A percentile compares a stretch with the other conserved stretches of the same genome.
Evolutionary conservation across 1,284 basidiomycete genomes (phyloP).

Genomic region (Irpex sp.): DNA sequence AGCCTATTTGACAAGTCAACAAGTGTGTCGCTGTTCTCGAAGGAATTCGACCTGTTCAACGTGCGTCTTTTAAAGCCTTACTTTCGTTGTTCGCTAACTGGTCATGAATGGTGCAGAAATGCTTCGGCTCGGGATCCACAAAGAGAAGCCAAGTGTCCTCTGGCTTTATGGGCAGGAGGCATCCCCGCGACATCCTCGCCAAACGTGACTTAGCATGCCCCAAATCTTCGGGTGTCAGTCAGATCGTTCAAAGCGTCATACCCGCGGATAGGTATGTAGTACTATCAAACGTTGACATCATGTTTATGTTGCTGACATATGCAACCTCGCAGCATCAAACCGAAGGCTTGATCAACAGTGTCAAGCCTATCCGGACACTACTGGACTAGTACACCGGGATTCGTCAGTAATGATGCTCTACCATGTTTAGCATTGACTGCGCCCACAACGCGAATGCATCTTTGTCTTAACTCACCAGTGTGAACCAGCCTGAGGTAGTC

Average conservation of each 20-base stretch:
- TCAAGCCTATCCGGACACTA: too few relatives aligned
- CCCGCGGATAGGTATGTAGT: not conserved
- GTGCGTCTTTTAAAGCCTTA: not conserved
- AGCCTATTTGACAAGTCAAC: constrained; percentile 22
- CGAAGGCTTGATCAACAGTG: not conserved
- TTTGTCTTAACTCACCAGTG: too few relatives aligned
- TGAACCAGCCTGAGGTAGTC: too few relatives aligned
- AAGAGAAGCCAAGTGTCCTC: not conserved
- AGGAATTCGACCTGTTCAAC: constrained; percentile 26
- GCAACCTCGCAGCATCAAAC: not conserved
- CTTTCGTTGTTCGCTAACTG: not conserved
- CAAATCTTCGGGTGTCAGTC: not conserved
- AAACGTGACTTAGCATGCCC: not conserved
- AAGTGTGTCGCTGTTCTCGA: constrained; percentile 20
- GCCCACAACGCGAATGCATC: too few relatives aligned
- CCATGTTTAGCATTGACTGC: too few relatives aligned
- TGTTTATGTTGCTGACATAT: not conserved
- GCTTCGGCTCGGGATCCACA: not conserved
- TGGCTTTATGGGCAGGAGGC: not conserved
- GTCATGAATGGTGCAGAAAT: not conserved
- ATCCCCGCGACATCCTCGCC: not conserved
- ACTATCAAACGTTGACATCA: not conserved
- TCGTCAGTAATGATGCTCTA: too few relatives aligned
- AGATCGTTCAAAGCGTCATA: not conserved
- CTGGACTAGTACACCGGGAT: too few relatives aligned